Percentiles rank a stretch among this genome's conserved stretches.
Evolutionary conservation across 2,329 filamentous ascomycete species (phyloP).

Genomic region (Talaromyces albobiverticillius): DNA sequence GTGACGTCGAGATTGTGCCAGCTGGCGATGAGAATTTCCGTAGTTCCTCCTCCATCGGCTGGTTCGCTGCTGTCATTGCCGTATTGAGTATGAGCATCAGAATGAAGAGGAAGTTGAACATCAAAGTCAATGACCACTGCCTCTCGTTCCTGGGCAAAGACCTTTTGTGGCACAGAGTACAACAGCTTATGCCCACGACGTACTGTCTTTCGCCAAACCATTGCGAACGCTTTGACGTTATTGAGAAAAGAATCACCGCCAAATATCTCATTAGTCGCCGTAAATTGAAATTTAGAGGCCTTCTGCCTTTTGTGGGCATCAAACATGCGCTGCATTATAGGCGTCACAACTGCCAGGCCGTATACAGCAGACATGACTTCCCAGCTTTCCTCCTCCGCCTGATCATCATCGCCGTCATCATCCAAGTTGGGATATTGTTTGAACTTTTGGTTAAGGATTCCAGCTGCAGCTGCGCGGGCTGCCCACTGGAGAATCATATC

Average conservation of each 20-base stretch:
- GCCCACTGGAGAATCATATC: not conserved
- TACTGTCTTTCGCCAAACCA: not conserved
- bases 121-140: not conserved
- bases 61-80: too few relatives aligned
- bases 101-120: not conserved
- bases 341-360: not conserved
- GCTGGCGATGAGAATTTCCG: not conserved
- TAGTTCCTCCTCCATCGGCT: too few relatives aligned
- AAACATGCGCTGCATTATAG: not conserved
- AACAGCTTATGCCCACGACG: not conserved
- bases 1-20: constrained; percentile 3
- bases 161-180: not conserved
- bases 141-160: not conserved
- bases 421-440: too few relatives aligned
- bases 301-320: not conserved
- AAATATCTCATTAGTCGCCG: not conserved
- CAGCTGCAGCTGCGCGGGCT: not conserved
- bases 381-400: not conserved
- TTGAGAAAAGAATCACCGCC: not conserved
- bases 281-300: not conserved
- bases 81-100: not conserved
- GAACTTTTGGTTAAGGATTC: not conserved
- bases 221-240: not conserved
- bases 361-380: not conserved
- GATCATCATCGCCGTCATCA: not conserved